Evolutionary conservation across 2,329 filamentous ascomycete species (phyloP).

Genomic region (Penicillium concentricum): DNA sequence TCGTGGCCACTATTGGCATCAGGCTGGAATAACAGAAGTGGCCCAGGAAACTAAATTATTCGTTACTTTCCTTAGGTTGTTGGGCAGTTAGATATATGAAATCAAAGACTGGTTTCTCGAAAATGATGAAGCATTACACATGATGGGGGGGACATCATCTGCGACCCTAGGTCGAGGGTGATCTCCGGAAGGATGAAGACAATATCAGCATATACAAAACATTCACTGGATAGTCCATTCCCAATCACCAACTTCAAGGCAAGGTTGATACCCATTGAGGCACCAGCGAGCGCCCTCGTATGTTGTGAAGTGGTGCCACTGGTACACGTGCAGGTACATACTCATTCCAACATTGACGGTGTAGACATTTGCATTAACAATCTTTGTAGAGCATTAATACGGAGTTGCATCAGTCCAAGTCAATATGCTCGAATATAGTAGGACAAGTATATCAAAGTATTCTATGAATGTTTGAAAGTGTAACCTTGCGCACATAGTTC

Average conservation of each 20-base stretch:
- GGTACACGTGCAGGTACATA: background rate
- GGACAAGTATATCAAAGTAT: background rate
- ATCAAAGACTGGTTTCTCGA: too few relatives aligned
- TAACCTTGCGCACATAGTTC: conserved; percentile 1
- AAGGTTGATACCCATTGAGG: background rate
- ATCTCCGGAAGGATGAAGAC: background rate
- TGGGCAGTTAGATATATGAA: too few relatives aligned
- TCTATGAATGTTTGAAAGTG: background rate
- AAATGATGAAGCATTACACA: too few relatives aligned
- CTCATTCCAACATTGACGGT: background rate
- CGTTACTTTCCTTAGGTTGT: background rate
- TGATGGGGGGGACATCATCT: background rate
- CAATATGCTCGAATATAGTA: background rate
- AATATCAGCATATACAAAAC: background rate
- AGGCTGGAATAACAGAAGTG: background rate
- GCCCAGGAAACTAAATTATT: background rate
- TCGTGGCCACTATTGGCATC: background rate
- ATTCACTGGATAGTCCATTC: background rate
- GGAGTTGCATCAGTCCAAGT: background rate
- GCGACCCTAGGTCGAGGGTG: background rate
- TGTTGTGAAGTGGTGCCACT: background rate
- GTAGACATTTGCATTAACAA: background rate
- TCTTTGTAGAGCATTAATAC: background rate
- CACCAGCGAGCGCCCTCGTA: background rate
- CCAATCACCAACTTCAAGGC: background rate